Conservation (phyloP, 139 green algal genomes). For the Auxenochlorella pyrenoidosa region DNA sequence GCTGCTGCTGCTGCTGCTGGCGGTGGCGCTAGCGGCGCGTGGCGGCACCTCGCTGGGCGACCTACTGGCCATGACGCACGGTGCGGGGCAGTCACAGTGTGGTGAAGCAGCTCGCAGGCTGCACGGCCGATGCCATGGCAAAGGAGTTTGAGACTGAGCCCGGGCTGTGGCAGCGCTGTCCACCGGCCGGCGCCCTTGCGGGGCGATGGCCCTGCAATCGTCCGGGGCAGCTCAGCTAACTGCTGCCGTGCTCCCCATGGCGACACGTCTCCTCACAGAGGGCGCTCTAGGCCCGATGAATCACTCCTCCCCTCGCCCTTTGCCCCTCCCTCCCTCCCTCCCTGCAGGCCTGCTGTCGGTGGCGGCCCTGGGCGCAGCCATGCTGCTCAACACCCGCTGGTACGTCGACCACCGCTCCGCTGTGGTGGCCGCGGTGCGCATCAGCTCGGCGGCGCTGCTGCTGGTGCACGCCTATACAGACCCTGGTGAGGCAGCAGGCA, state of each 20-base stretch:
- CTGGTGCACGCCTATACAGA: constrained; percentile 7
- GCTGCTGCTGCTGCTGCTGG: background rate
- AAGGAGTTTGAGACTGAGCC: no score
- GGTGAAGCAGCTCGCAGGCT: no score
- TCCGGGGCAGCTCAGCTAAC: no score
- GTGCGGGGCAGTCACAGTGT: background rate
- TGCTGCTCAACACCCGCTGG: background rate
- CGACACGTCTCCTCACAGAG: no score
- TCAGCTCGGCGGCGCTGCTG: background rate
- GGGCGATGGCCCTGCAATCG: no score
- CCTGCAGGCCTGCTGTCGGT: constrained; percentile 30
- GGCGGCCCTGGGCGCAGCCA: background rate
- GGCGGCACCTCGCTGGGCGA: background rate
- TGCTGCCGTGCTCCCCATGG: no score
- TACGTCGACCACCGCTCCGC: constrained; percentile 12
- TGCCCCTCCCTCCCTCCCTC: background rate
- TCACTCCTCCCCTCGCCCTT: background rate
- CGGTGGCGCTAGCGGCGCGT: background rate
- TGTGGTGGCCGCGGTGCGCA: background rate
- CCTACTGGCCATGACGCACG: background rate
- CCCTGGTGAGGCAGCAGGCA: background rate
- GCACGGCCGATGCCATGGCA: no score
- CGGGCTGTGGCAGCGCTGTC: no score
- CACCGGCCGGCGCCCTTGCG: no score
- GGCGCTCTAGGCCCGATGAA: no score